These are phyloP conservation scores for Sideroxylon spinosum DNA, from an alignment of 179 eudicot genomes.

Conservation along the genomic window DNA sequence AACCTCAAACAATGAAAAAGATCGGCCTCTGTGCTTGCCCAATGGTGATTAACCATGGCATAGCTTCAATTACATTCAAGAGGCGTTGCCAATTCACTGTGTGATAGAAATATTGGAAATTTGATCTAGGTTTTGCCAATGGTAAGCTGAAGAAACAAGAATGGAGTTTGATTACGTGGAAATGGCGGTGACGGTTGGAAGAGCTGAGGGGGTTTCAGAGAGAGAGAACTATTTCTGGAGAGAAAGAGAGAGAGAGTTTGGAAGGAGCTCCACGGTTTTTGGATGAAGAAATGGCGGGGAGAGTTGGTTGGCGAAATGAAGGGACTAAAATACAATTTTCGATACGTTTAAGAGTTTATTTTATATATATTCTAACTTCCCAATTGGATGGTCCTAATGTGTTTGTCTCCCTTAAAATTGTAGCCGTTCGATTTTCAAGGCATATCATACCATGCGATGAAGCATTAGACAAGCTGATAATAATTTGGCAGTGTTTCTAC, in stretches of 20 bases:
- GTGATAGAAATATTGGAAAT: background rate
- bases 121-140: background rate
- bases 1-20: background rate
- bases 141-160: background rate
- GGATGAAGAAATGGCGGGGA: constrained; percentile 61
- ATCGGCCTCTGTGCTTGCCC: constrained; percentile 9
- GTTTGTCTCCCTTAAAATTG: background rate
- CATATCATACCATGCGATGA: background rate
- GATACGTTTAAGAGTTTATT: no score
- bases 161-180: background rate
- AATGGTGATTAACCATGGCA: constrained; percentile 12
- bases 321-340: constrained; percentile 17
- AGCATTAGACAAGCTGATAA: background rate
- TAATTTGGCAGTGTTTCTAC: no score
- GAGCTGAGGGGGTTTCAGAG: background rate
- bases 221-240: constrained; percentile 11
- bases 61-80: background rate
- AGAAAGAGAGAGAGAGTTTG: constrained; percentile 15
- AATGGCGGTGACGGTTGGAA: background rate
- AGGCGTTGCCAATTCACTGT: background rate
- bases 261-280: constrained; percentile 38
- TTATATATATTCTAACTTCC: background rate
- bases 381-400: background rate
- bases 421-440: background rate
- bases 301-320: constrained; percentile 47